Conservation (phyloP, 2,329 filamentous ascomycete species). For the Cladophialophora immunda region DNA sequence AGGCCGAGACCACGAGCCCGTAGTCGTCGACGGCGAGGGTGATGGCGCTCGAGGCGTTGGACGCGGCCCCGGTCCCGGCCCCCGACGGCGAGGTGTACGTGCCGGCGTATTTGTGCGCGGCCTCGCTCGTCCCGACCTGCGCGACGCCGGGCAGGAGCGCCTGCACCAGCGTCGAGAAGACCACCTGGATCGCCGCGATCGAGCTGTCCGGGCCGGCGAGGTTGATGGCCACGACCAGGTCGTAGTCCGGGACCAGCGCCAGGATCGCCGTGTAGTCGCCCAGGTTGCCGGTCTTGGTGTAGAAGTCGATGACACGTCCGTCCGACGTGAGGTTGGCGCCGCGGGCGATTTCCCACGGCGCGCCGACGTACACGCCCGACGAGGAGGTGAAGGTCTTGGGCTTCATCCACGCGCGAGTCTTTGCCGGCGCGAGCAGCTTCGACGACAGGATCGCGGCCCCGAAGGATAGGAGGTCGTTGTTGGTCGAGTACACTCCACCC, state of each 20-base stretch:
- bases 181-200: neutral
- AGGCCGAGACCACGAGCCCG: constrained; percentile 15
- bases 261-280: constrained; percentile 14
- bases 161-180: constrained; percentile 12
- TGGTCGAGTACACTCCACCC: constrained; percentile 44
- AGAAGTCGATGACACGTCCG: constrained; percentile 16
- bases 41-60: constrained; percentile 4
- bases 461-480: constrained; percentile 48
- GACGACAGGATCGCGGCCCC: constrained; percentile 46
- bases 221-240: constrained; percentile 19
- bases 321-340: constrained; percentile 25
- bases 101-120: constrained; percentile 12
- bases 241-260: constrained; percentile 29
- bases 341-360: constrained; percentile 49
- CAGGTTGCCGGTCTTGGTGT: constrained; percentile 23
- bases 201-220: neutral
- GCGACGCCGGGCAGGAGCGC: constrained; percentile 21
- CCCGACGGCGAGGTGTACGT: neutral
- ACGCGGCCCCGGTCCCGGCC: neutral
- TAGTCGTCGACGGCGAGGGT: constrained; percentile 15
- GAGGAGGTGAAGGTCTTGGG: constrained; percentile 51
- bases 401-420: constrained; percentile 53
- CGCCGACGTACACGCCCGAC: constrained; percentile 50
- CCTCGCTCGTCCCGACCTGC: constrained; percentile 11
- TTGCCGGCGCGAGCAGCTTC: constrained; percentile 44